phyloP scores from a whole-genome alignment of 495 filamentous ascomycete species.

The Tuber borchii region DNA sequence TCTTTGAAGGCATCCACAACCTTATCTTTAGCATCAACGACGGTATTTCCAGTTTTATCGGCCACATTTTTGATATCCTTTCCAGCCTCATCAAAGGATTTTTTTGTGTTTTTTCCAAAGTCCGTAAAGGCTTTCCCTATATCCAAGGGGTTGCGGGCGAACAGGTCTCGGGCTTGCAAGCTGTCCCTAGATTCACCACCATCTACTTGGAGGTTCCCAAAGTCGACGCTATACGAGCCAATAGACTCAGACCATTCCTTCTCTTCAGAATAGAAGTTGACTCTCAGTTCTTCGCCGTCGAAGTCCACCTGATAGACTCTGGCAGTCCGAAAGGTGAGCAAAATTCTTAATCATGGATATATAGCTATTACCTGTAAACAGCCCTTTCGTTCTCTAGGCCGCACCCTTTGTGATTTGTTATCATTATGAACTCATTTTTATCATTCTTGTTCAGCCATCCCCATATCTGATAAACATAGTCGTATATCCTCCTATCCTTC shows the following conservation, averaged over 20 bases:
- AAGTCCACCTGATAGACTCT: slow-evolving; percentile 12
- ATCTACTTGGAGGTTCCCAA: slow-evolving; percentile 10
- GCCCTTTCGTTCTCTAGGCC: slow-evolving; percentile 9
- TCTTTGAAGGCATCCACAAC: background rate
- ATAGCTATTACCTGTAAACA: slow-evolving; percentile 1
- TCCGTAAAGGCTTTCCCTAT: background rate
- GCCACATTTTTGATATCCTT: background rate
- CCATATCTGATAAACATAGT: slow-evolving; percentile 15
- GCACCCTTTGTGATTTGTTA: slow-evolving; percentile 22
- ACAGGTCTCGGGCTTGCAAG: background rate
- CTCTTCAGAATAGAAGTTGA: slow-evolving; percentile 14
- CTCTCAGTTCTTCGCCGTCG: slow-evolving; percentile 9
- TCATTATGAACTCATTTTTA: slow-evolving; percentile 20
- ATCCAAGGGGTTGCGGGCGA: background rate
- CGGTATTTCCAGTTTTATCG: background rate
- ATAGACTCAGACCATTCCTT: slow-evolving; percentile 9
- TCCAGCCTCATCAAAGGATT: background rate
- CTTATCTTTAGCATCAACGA: slow-evolving; percentile 5
- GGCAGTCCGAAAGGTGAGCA: background rate
- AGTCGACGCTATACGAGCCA: slow-evolving; percentile 14
- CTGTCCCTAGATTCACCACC: background rate
- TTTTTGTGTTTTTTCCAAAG: slow-evolving; percentile 3
- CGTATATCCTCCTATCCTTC: slow-evolving; percentile 12
- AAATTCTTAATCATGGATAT: background rate
- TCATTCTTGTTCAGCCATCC: slow-evolving; percentile 16